Base-by-base conservation (phyloP, 371 early-diverging fungal species). In the Mortierella sp. region DNA sequence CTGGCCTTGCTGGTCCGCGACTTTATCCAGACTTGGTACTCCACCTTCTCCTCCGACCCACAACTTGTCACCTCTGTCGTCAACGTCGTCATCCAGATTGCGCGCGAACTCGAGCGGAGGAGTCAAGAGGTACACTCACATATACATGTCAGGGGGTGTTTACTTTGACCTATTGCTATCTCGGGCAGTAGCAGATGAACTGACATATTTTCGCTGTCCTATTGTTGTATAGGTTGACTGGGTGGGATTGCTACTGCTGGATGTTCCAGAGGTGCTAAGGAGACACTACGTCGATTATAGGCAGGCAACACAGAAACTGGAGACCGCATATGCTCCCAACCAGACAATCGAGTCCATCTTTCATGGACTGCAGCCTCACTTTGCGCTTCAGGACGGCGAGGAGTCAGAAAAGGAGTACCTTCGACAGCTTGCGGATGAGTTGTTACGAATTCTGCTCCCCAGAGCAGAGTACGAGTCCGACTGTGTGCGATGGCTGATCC, bases 301-400 rank as follows among this genome's bases (percentile, higher is more conserved):
- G 66, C 87, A 88, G 66, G 91, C 90, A 4, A 79, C 87, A 34
- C 69, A 68, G 41, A 86, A 89, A 55, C 61, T 89, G 14, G 76
- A 86, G 16, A 89, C 90, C 70, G 86, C 88, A 24, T 90, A 89
- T 68, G 90, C 88, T 0, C 87, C 90, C 55, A 88, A 88, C 29
- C 74, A 88, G 16, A 80, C 85, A 7, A 68, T 91, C 7, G 86
- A 86, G 37, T 77, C 82, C 1, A 79, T 90, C 13, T 91, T 91
- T 74, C 91, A 91, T 77, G 92, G 92, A n/a, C 80, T 89, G 68
- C 92, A 91, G 37, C 92, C 92, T 5, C 92, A 91, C 70, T 89
- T 89, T 83, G 92, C 91, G 0, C 68, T 91, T 14, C 72, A 85
- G 39, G 81, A 86, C 40, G 78, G 85, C 39, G 85, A 88, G 58